Evolutionary conservation across 2,329 filamentous ascomycete species (phyloP), one percentile per base, ranked within the genome.

Genomic region (Keithomyces neogunnii): DNA sequence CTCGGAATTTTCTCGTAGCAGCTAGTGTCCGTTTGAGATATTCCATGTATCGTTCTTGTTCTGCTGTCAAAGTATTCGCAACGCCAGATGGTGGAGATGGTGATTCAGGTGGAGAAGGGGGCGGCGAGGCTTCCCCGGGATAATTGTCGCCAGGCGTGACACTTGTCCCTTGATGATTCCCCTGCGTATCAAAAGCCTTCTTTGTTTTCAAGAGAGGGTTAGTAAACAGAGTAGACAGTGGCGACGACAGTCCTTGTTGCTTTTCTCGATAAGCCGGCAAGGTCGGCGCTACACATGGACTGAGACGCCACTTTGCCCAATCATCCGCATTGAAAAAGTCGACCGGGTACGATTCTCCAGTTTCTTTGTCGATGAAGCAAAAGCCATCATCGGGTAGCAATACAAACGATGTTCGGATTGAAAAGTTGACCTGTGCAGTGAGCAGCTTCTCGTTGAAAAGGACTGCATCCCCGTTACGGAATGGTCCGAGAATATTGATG

Each of bases 371-470:
- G 60, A 96, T 76, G 65, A 96, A 97, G 67, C 90, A 95, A 62
- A 82, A 84, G 0, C 90, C 90, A 59, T 93, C 85, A 52, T 96
- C 85, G 0, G 92, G 92, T 1, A 97, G 76, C 7, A 96, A 82
- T 9, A 85, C 82, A 62, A 88, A 96, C 42, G 84, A 91, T 0
- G 90, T 95, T 6, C 92, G 81, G 47, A 97, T 83, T 0, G 87
- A 90, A 62, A 97, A 96, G 68, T 95, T 95, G 59, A 96, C 91
- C 63, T 93, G 88, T 0, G 92, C 90, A 1, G 90, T 96, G 13
- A 97, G 76, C 0, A 96, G 86, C 57, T 89, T 88, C 55, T 90
- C 90, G 61, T 91, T 95, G 53, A 96, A 76, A 1, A 96, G 76
- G 0, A 96, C 90, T 19, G 91, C 88, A 63, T 97, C 91, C n/a